Evolutionary conservation across 2,329 filamentous ascomycete genomes (phyloP), one percentile per base, ranked within the genome.

Genomic region (Purpureocillium takamizusanense): DNA sequence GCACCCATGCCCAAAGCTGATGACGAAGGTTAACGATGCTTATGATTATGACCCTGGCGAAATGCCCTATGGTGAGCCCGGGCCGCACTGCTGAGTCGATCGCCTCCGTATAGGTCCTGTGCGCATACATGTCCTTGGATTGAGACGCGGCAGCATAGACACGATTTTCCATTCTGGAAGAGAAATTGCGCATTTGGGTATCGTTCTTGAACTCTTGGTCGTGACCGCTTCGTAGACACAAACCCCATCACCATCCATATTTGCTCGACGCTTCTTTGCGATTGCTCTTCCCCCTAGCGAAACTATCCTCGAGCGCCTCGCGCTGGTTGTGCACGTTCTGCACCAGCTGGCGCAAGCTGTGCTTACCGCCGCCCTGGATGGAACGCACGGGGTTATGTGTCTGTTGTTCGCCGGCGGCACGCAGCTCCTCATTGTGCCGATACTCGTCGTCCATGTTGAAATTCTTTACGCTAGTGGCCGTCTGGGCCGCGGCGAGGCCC

Each of bases 391-490:
- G 85, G 52, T 90, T 89, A 62, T 94, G 84, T 36, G 78, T 74
- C 38, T 80, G 78, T 52, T 78, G 67, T 57, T 88, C 78, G 53
- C 84, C 82, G 36, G 76, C 66, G 14, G 79, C 75, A 10, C 86
- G 76, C 16, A 94, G 56, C 48, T 72, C 71, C 62, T 95, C 85
- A 59, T 97, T 97, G 51, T 84, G 78, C 17, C 74, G 76, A 59
- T 97, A 97, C 63, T 95, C 89, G 41, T 70, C 66, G 56, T 94
- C 87, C 47, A 87, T 89, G 63, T 94, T 86, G 72, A 95, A 95
- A 52, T 83, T 88, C 46, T 89, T 73, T 29, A 95, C 73, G 32
- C 76, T 80, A n/a, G 74, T 66, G 7, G 58, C 51, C 13, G 53
- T 50, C 31, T 54, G 54, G 25, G 56, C 56, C 33, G n/a, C 28